Percentiles rank a stretch among this genome's conserved stretches.
Evolutionary conservation across 768 basidiomycete genomes (phyloP).

Genomic region (Kwoniella pini): DNA sequence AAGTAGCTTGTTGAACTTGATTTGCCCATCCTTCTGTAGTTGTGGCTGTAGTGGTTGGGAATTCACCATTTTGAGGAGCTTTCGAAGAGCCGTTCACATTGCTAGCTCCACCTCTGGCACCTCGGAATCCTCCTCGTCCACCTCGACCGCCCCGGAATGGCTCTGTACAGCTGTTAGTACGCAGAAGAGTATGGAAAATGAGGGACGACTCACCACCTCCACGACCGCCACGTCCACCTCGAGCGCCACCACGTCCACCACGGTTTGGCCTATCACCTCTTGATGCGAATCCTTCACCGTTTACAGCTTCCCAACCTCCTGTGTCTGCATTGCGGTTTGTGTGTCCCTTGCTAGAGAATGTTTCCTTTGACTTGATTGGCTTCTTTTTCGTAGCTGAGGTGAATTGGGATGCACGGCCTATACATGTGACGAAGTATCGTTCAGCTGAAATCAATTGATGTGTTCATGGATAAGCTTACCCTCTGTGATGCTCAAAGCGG

Average conservation of each 20-base stretch:
- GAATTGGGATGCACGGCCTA: constrained; percentile 55
- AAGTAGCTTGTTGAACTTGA: constrained; percentile 39
- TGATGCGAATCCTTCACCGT: constrained; percentile 48
- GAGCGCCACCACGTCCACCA: constrained; percentile 50
- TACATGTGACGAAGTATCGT: background rate
- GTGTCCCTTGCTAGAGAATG: constrained; percentile 28
- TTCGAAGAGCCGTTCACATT: constrained; percentile 29
- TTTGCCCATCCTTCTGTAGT: constrained; percentile 49
- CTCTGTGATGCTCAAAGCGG: constrained; percentile 53
- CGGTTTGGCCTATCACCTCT: constrained; percentile 49
- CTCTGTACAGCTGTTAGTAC: constrained; percentile 12
- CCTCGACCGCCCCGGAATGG: constrained; percentile 47
- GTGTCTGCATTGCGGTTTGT: constrained; percentile 49
- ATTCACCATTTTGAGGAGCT: constrained; percentile 14
- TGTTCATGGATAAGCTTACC: constrained; percentile 36
- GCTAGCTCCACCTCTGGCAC: constrained; percentile 51
- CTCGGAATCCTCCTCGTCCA: constrained; percentile 52
- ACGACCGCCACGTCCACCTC: constrained; percentile 54
- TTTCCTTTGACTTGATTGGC: constrained; percentile 39
- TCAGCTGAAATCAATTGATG: no score
- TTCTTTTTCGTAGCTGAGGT: constrained; percentile 52
- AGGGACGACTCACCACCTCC: constrained; percentile 35
- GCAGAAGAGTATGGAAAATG: background rate
- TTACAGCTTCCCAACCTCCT: constrained; percentile 42
- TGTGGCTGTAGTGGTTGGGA: constrained; percentile 45